Percentiles rank a stretch among this genome's conserved stretches.
phyloP scores from a whole-genome alignment of 257 asterid species.

The Capsicum pubescens region DNA sequence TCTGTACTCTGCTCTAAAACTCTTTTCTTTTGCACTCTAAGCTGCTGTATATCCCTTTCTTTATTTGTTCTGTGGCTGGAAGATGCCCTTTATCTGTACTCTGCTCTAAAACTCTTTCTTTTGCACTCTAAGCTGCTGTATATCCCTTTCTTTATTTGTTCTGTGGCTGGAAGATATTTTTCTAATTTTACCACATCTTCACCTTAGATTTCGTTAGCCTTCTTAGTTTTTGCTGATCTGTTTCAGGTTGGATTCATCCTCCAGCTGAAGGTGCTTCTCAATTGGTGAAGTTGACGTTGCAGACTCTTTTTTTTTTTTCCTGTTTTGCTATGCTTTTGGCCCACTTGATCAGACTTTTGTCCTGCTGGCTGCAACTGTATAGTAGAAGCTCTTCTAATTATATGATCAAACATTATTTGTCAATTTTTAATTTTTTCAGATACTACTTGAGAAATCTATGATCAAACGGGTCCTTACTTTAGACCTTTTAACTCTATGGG shows the following conservation, averaged over 20 bases:
- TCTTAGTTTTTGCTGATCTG: neutral
- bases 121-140: neutral
- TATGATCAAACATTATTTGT: too few relatives aligned
- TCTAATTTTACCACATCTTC: neutral
- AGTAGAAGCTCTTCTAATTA: constrained; percentile 2
- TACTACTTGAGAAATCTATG: too few relatives aligned
- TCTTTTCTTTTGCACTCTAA: neutral
- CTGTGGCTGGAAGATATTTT: neutral
- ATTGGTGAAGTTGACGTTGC: neutral
- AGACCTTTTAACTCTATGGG: too few relatives aligned
- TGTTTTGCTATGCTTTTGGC: constrained; percentile 22
- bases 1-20: neutral
- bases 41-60: neutral
- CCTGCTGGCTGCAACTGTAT: constrained; percentile 36
- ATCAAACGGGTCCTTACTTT: too few relatives aligned
- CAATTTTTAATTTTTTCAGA: too few relatives aligned
- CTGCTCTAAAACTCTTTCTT: neutral
- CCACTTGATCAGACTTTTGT: constrained; percentile 27
- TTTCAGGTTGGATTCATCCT: neutral
- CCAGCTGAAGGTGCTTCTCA: neutral
- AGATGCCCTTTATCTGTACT: neutral
- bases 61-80: too few relatives aligned
- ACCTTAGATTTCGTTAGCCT: neutral
- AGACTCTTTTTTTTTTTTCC: neutral
- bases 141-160: neutral